A percentile compares a stretch with the other conserved stretches of the same genome.
Conservation (phyloP, 1,284 basidiomycete species). For the Chalciporus piperatoides region DNA sequence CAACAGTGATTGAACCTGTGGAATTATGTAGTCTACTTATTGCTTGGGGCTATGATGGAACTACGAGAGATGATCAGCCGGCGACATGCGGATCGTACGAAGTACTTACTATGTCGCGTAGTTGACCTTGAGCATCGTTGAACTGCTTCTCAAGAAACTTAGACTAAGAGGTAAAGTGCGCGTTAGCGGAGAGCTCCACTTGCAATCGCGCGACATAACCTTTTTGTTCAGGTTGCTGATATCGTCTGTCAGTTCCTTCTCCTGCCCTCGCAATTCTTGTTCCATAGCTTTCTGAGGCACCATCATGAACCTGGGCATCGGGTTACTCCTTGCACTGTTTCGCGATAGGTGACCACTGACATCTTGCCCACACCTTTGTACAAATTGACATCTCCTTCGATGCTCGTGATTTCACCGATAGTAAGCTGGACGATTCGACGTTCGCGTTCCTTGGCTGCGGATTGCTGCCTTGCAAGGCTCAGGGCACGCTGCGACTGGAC, state of each 20-base stretch:
- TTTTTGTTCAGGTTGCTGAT: slow-evolving; percentile 78
- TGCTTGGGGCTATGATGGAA: slow-evolving; percentile 62
- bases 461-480: slow-evolving; percentile 70
- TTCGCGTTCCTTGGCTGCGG: slow-evolving; percentile 77
- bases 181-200: slow-evolving; percentile 4
- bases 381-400: slow-evolving; percentile 68
- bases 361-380: slow-evolving; percentile 93
- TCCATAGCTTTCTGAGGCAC: slow-evolving; percentile 81
- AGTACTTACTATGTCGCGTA: slow-evolving; percentile 73
- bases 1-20: not conserved
- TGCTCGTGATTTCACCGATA: slow-evolving; percentile 65
- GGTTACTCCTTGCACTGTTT: slow-evolving; percentile 4
- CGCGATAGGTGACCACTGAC: slow-evolving; percentile 42
- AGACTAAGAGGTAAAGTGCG: slow-evolving; percentile 42
- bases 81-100: not conserved
- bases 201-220: slow-evolving; percentile 28
- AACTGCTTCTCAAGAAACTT: slow-evolving; percentile 92
- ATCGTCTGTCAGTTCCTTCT: slow-evolving; percentile 81
- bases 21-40: slow-evolving; percentile 27
- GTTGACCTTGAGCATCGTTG: slow-evolving; percentile 80
- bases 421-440: slow-evolving; percentile 85
- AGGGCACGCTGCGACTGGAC: slow-evolving; percentile 77
- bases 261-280: slow-evolving; percentile 64
- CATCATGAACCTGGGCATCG: slow-evolving; percentile 73
- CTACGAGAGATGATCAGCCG: slow-evolving; percentile 32